Evolutionary conservation across 352 stramenopile genomes (phyloP).

Genomic region (Phytophthora colocasiae): DNA sequence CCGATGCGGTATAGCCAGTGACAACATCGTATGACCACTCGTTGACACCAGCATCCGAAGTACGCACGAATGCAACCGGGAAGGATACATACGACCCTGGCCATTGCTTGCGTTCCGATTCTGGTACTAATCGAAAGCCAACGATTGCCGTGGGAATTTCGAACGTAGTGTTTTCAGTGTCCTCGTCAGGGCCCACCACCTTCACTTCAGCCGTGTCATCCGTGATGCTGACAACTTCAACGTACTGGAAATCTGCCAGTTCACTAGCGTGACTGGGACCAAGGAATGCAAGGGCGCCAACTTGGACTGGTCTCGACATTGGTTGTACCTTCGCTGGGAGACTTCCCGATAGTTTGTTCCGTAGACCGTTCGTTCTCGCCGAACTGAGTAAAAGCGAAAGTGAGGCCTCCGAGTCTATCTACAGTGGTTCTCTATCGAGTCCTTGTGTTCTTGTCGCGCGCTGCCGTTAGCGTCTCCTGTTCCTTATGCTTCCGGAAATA

Average conservation of each 20-base stretch:
- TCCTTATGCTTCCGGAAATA: too few relatives aligned
- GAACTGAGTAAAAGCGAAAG: background rate
- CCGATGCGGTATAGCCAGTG: slow-evolving; percentile 8
- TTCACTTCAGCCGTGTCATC: background rate
- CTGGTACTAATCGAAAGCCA: background rate
- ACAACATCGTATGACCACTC: slow-evolving; percentile 11
- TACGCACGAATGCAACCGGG: slow-evolving; percentile 10
- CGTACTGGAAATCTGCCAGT: slow-evolving; percentile 1
- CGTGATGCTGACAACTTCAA: background rate
- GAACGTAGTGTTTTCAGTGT: background rate
- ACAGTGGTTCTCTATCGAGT: background rate
- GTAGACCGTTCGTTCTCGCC: background rate
- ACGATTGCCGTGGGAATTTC: too few relatives aligned
- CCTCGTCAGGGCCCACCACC: background rate
- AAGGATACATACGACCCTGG: slow-evolving; percentile 10
- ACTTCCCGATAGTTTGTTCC: too few relatives aligned
- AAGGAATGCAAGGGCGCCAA: background rate
- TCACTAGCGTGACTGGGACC: background rate
- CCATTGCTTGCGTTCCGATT: slow-evolving; percentile 3
- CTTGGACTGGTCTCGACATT: too few relatives aligned
- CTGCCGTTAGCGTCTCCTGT: too few relatives aligned
- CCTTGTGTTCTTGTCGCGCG: background rate
- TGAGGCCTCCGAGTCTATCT: slow-evolving; percentile 1
- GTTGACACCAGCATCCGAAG: background rate
- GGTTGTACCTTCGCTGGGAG: too few relatives aligned